Evolutionary conservation across 1,139 yeast genomes (phyloP).

Genomic region (Geotrichum cucujoidarum): DNA sequence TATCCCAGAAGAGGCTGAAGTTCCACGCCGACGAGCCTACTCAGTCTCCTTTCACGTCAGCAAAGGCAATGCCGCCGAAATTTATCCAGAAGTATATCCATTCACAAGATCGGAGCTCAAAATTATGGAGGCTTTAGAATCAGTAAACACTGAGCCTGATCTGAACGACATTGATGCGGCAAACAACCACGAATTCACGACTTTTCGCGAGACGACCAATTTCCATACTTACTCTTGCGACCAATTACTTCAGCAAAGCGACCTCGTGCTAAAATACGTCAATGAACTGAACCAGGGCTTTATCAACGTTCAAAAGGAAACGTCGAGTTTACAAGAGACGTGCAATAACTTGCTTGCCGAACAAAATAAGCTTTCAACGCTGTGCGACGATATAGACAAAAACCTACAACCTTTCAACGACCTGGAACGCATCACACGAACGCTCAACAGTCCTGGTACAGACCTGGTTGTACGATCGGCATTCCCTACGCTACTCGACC

Average conservation of each 20-base stretch:
- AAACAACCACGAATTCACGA: slow-evolving; percentile 24
- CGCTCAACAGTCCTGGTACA: slow-evolving; percentile 66
- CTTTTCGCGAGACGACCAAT: slow-evolving; percentile 32
- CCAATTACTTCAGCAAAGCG: slow-evolving; percentile 42
- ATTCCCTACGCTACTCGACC: slow-evolving; percentile 50
- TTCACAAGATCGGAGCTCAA: slow-evolving; percentile 18
- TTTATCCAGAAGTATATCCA: slow-evolving; percentile 14
- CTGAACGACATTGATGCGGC: slow-evolving; percentile 30
- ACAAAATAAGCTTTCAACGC: slow-evolving; percentile 43
- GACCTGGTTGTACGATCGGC: slow-evolving; percentile 54
- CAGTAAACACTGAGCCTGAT: slow-evolving; percentile 4
- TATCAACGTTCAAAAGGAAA: slow-evolving; percentile 53
- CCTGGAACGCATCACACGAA: slow-evolving; percentile 63
- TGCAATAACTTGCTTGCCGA: slow-evolving; percentile 52
- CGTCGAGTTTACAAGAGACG: slow-evolving; percentile 57
- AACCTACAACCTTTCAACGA: slow-evolving; percentile 62
- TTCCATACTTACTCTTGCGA: slow-evolving; percentile 34
- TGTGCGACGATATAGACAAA: slow-evolving; percentile 48
- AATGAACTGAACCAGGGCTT: slow-evolving; percentile 47
- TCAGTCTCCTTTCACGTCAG: slow-evolving; percentile 13
- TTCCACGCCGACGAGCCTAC: slow-evolving; percentile 25
- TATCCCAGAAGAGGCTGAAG: slow-evolving; percentile 23
- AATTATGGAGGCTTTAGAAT: slow-evolving; percentile 5
- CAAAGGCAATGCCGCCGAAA: neutral
- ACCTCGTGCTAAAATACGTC: slow-evolving; percentile 42